Base-by-base conservation (phyloP, 2,329 filamentous ascomycete species). In the Fusarium torreyae region DNA sequence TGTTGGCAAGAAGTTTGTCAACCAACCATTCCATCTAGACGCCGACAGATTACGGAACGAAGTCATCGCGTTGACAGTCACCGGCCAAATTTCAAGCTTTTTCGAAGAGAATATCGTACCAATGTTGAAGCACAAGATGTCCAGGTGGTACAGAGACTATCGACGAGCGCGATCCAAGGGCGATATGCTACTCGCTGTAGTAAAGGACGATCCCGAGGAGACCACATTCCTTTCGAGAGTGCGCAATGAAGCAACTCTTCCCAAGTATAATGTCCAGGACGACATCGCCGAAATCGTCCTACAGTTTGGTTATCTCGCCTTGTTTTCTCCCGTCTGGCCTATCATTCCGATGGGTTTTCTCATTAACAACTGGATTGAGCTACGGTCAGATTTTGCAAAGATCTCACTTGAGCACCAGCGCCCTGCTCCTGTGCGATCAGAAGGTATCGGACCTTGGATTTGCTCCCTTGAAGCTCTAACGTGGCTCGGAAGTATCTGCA, bases 291-390 rank as follows among this genome's bases (percentile, higher is more conserved):
- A 94, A 78, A 91, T 93, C 83, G 88, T 90, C 31, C 84, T 92
- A 3, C 89, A 91, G 74, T 94, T 93, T 69, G 92, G 92, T 7
- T 93, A 94, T 75, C 84, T 94, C 0, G 87, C 89, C 0, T 81
- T 94, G 6, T 94, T 94, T 77, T 91, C 89, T 1, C 89, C 92
- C 1, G 89, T 93, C 31, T 94, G 92, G 92, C 91, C 92, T 0
- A 81, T 94, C 2, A 91, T 92, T 1, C 87, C 89, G 0, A 82
- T 93, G 22, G 91, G 90, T 0, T 94, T 94, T 77, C 81, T 94
- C 15, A 79, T 92, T 75, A 94, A 94, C 78, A 91, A 94, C 80
- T 92, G 91, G 90, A 81, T 94, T 57, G 92, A 94, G 77, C 84
- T 94, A 11, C 90, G 92, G 11, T 90, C 91, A 4, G 92, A 94